A percentile compares a stretch with the other conserved stretches of the same genome.
phyloP scores from a whole-genome alignment of 192 early-diverging fungal genomes.

The Haplosporangium gracile region DNA sequence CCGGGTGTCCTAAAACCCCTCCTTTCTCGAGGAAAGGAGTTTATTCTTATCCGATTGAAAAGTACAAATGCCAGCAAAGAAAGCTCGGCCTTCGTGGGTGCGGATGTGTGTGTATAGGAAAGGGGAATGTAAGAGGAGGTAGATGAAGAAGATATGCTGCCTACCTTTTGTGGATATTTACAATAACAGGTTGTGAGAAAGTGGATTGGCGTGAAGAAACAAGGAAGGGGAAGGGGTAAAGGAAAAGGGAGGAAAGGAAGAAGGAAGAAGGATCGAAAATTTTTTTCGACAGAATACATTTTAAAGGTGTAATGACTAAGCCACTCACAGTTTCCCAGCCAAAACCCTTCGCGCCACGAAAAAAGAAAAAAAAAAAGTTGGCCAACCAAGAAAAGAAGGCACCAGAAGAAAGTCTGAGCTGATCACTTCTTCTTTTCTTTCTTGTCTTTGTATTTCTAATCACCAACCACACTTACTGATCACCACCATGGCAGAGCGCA shows the following conservation, averaged over 20 bases:
- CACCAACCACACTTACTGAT: background rate
- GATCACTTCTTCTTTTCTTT: background rate
- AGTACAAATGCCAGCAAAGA: slow-evolving; percentile 58
- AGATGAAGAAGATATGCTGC: background rate
- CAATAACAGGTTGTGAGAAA: background rate
- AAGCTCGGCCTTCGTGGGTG: slow-evolving; percentile 58
- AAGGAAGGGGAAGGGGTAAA: background rate
- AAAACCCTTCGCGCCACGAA: background rate
- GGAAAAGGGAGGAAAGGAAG: slow-evolving; percentile 9
- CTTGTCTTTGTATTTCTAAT: slow-evolving; percentile 6
- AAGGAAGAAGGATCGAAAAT: background rate
- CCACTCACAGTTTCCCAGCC: background rate
- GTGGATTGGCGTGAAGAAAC: background rate
- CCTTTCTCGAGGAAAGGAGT: slow-evolving; percentile 41
- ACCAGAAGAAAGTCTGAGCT: background rate
- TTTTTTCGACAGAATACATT: background rate
- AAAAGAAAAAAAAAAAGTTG: slow-evolving; percentile 13
- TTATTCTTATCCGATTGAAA: slow-evolving; percentile 59
- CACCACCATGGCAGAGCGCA: slow-evolving; percentile 29
- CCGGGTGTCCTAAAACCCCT: slow-evolving; percentile 61
- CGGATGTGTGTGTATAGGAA: slow-evolving; percentile 39
- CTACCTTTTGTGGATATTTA: background rate
- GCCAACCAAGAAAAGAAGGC: background rate
- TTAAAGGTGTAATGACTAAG: slow-evolving; percentile 1
- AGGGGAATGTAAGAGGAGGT: background rate